These are phyloP conservation scores for Rhizophora mangle DNA, from an alignment of 345 rosid species.

Conservation along the genomic window DNA sequence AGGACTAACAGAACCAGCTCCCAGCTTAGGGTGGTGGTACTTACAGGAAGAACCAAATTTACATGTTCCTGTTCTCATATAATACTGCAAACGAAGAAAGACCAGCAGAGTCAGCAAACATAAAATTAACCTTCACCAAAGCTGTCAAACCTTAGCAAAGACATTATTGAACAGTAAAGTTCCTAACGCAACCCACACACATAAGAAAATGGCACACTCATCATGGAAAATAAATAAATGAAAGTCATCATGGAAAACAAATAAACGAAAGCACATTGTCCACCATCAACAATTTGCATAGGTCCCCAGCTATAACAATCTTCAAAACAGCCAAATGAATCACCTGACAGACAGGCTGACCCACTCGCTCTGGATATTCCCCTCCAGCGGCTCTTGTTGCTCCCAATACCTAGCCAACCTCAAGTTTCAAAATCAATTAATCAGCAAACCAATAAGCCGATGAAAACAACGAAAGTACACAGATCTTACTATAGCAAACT, in stretches of 20 bases:
- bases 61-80: slow-evolving; percentile 80
- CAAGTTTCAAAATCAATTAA: neutral
- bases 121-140: neutral
- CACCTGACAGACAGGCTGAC: slow-evolving; percentile 90
- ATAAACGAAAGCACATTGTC: slow-evolving; percentile 24
- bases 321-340: slow-evolving; percentile 1
- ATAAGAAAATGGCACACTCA: slow-evolving; percentile 1
- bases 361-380: slow-evolving; percentile 74
- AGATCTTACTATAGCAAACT: slow-evolving; percentile 17
- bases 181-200: neutral
- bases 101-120: slow-evolving; percentile 12
- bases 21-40: slow-evolving; percentile 87
- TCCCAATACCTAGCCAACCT: slow-evolving; percentile 53
- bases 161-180: neutral
- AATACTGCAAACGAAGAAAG: slow-evolving; percentile 53
- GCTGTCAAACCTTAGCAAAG: slow-evolving; percentile 2
- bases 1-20: slow-evolving; percentile 51
- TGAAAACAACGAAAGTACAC: slow-evolving; percentile 10
- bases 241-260: slow-evolving; percentile 10
- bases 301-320: slow-evolving; percentile 4
- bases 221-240: neutral
- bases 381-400: slow-evolving; percentile 50
- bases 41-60: slow-evolving; percentile 95
- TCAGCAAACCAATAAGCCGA: slow-evolving; percentile 43
- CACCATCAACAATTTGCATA: neutral